Base-by-base conservation (phyloP, 495 filamentous ascomycete genomes). In the Podospora comata region DNA sequence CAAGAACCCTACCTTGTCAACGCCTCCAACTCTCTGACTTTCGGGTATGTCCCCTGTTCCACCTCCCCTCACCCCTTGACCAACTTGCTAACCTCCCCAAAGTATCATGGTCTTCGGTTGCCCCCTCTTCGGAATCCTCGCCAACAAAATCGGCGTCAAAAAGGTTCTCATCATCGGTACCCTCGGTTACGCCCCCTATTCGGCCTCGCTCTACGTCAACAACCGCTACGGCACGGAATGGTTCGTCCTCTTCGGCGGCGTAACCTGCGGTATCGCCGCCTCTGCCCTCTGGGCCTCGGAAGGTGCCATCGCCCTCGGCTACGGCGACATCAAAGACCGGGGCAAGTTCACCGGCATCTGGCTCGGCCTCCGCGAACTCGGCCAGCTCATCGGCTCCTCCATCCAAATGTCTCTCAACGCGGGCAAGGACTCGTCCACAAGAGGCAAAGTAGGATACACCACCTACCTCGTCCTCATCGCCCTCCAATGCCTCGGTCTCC, bases 201-300 rank as follows among this genome's bases (percentile, higher is more conserved):
- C 82, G 0, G 85, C 85, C 4, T 81, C 83, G 0, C 72, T 88
- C 23, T 88, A 88, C 67, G 80, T 83, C 65, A 87, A 88, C 71
- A 88, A 86, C 72, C 81, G 84, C 0, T 86, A 83, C 72, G 85
- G 85, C 4, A 81, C 78, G 13, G 79, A 83, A 61, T 88, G 85
- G 86, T 82, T 88, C 62, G 79, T 87, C 0, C 71, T 87, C 18
- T 79, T 88, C 2, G 86, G 85, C 5, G 85, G 84, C 5, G 84
- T 81, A 3, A 80, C 82, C 11, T 88, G 86, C 72, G 85, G 86
- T 0, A 78, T 87, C 30, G 80, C 81, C 5, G 85, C 85, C 0
- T 84, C 83, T 7, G 76, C 85, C 7, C 75, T 87, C n/a, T 87
- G 86, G 85, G 85, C 82, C 0, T 81, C 82, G 59, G 86, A 88